These are phyloP conservation scores for Eucalyptus brandiana DNA, from an alignment of 345 rosid genomes.

Conservation along the genomic window DNA sequence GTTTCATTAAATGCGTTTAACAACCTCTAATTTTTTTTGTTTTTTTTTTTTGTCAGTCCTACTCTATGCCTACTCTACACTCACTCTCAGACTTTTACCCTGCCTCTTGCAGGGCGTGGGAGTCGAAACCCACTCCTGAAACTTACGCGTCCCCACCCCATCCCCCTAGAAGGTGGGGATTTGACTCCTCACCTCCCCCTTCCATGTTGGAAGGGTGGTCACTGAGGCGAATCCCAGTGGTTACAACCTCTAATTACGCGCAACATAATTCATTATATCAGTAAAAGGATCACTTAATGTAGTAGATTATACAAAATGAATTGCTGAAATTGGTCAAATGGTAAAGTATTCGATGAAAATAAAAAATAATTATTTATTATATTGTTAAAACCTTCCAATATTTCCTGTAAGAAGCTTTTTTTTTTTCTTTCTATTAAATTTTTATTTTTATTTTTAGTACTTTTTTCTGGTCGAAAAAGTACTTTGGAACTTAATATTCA, in stretches of 20 bases:
- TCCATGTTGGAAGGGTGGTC: too few relatives aligned
- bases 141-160: too few relatives aligned
- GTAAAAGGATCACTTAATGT: not conserved
- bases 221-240: too few relatives aligned
- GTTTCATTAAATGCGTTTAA: not conserved
- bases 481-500: not conserved
- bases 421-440: not conserved
- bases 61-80: too few relatives aligned
- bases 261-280: not conserved
- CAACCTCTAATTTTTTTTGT: not conserved
- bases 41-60: too few relatives aligned
- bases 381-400: not conserved
- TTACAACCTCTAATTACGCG: not conserved
- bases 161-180: too few relatives aligned
- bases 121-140: too few relatives aligned
- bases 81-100: too few relatives aligned
- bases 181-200: too few relatives aligned
- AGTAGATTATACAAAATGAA: not conserved
- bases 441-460: not conserved
- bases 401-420: not conserved
- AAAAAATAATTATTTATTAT: accelerated
- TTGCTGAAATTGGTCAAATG: not conserved
- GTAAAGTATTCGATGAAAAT: not conserved
- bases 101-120: too few relatives aligned
- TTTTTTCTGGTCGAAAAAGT: not conserved